Evolutionary conservation across 2,329 filamentous ascomycete species (phyloP), one percentile per base, ranked within the genome.

Genomic region (Fusarium goolgardi): DNA sequence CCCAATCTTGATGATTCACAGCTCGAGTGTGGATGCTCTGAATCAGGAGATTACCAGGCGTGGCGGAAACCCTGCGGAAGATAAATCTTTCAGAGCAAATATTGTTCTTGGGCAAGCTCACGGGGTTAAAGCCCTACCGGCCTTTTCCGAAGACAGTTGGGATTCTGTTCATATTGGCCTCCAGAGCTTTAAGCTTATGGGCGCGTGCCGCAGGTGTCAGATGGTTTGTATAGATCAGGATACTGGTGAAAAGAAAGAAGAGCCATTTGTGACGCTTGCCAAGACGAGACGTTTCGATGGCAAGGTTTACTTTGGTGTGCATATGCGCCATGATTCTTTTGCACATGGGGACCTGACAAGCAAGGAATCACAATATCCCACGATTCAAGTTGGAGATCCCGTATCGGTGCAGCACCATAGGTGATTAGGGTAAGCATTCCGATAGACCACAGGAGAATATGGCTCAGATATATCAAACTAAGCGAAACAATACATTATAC

Each of bases 151-250:
- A 79, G 96, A 98, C 70, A 77, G 81, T 8, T 98, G 95, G 95
- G 82, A 81, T 15, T 83, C 79, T 18, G 73, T 97, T 40, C 83
- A 80, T 11, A 91, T 97, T 59, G 91, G 91, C 3, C 71, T 77
- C 3, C 84, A 90, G 60, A 78, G 80, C 12, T 91, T 93, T 72
- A 84, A 91, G 64, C 87, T 96, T 73, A 80, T 98, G 6, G 95
- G 94, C 1, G 87, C 91, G 5, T 99, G 96, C 74, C 87, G 93
- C 63, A 84, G 96, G 61, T 99, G 96, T 72, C 94, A 97, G 77
- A 98, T 99, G 94, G 91, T 99, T 12, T 97, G 95, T 76, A 88
- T 98, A 45, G 90, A 99, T 74, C 96, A 97, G 77, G 83, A 88
- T 46, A 97, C 91, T 15, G 94, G 89, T 0, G 84, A 88, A 66